phyloP scores from a whole-genome alignment of 2,329 filamentous ascomycete species.

The Cladosporium phlei region DNA sequence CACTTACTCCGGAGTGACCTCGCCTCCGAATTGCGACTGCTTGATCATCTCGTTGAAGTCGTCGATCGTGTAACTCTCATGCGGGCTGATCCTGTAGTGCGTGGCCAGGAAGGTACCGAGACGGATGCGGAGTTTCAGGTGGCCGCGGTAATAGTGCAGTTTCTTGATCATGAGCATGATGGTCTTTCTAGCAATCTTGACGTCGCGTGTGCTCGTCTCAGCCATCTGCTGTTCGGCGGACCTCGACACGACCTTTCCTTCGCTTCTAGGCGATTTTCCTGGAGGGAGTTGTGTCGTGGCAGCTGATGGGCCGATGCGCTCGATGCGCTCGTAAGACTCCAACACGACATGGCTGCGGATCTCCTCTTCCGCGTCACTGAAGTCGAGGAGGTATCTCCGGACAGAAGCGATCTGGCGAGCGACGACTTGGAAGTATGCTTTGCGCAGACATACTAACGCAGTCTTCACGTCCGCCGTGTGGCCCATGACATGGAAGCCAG shows the following conservation, averaged over 20 bases:
- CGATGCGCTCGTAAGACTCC: not conserved
- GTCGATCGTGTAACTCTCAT: conserved; percentile 23
- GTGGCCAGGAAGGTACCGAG: conserved; percentile 33
- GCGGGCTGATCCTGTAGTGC: conserved; percentile 20
- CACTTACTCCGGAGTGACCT: conserved; percentile 32
- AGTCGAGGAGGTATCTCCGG: conserved; percentile 27
- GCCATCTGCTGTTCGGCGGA: not conserved
- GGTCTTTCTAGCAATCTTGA: conserved; percentile 11
- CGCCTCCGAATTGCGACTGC: conserved; percentile 27
- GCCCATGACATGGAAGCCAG: conserved; percentile 31
- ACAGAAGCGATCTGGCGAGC: conserved; percentile 23
- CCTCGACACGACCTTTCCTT: not conserved
- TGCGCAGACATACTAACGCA: conserved; percentile 34
- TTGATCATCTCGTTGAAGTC: conserved; percentile 31
- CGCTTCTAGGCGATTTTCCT: not conserved
- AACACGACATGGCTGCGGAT: not conserved
- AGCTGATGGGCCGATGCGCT: not conserved
- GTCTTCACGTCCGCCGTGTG: conserved; percentile 23
- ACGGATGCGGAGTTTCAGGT: conserved; percentile 31
- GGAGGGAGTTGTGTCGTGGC: not conserved
- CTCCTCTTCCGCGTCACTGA: conserved; percentile 13
- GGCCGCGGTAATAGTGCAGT: conserved; percentile 32
- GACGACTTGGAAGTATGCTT: conserved; percentile 36
- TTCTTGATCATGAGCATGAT: conserved; percentile 25
- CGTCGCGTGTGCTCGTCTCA: not conserved